Evolutionary conservation across 345 rosid genomes (phyloP).

Genomic region (Cardamine resedifolia): DNA sequence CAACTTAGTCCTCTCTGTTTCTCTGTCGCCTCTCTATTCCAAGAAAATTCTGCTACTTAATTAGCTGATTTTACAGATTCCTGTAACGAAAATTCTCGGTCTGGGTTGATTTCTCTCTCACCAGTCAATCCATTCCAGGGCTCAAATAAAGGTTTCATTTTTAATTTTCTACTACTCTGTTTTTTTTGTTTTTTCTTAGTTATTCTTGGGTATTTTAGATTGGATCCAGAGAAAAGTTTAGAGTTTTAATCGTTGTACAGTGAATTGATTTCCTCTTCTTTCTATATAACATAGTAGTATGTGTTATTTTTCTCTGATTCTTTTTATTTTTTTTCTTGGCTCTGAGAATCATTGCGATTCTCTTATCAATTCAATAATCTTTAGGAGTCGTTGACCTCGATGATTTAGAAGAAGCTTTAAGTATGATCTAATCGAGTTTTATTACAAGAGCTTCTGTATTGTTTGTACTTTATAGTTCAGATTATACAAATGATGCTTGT

Average conservation of each 20-base stretch:
- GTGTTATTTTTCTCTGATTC: not conserved
- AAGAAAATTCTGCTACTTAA: not conserved
- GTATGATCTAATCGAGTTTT: not conserved
- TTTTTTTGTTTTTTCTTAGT: not conserved
- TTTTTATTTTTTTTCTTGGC: not conserved
- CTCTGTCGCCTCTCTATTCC: not conserved
- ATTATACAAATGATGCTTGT: not conserved
- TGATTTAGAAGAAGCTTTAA: not conserved
- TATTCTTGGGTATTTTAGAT: not conserved
- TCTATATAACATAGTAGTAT: not conserved
- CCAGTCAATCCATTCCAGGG: conserved; percentile 27
- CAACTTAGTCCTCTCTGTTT: conserved; percentile 20
- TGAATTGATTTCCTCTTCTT: not conserved
- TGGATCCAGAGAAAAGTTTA: not conserved
- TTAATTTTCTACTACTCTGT: not conserved
- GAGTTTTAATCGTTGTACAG: not conserved
- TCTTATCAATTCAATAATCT: not conserved
- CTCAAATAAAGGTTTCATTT: conserved; percentile 28
- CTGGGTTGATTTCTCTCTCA: conserved; percentile 25
- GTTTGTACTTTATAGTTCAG: not conserved
- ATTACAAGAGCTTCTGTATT: not conserved
- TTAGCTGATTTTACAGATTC: conserved; percentile 1
- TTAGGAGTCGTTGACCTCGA: not conserved
- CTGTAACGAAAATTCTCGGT: conserved; percentile 10
- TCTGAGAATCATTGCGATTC: not conserved